A percentile compares a stretch with the other conserved stretches of the same genome.
phyloP scores from a whole-genome alignment of 371 early-diverging fungal genomes.

The Mucor racemosus region DNA sequence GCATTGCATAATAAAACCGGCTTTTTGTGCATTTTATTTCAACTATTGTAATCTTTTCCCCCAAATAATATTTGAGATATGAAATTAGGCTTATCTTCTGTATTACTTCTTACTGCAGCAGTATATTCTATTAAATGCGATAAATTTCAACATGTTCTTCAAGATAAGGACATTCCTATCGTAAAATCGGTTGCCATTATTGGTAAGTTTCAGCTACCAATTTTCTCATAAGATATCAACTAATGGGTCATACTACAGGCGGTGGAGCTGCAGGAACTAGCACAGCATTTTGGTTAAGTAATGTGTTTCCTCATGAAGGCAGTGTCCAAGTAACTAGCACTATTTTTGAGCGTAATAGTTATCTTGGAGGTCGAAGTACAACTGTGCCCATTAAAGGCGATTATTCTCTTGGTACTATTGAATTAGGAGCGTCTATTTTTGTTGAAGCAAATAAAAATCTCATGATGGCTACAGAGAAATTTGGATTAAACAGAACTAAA shows the following conservation, averaged over 20 bases:
- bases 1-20: too few relatives aligned
- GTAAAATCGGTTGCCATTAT: conserved; percentile 31
- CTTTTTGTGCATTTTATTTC: too few relatives aligned
- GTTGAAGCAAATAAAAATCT: conserved; percentile 62
- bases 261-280: conserved; percentile 70
- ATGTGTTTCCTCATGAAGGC: conserved; percentile 42
- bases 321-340: conserved; percentile 42
- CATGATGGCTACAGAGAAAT: conserved; percentile 55
- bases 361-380: conserved; percentile 62
- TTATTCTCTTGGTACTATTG: conserved; percentile 42
- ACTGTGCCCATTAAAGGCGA: conserved; percentile 49
- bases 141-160: conserved; percentile 12
- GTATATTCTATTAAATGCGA: background rate
- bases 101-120: background rate
- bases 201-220: conserved; percentile 13
- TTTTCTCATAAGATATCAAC: background rate
- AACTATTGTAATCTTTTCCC: too few relatives aligned
- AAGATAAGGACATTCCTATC: conserved; percentile 4
- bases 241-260: conserved; percentile 31
- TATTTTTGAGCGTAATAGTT: conserved; percentile 55
- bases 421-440: conserved; percentile 70
- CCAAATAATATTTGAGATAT: background rate
- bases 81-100: background rate
- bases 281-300: conserved; percentile 59
- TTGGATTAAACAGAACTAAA: conserved; percentile 46